phyloP scores from a whole-genome alignment of 345 rosid species.

The Diplotaxis tenuifolia region DNA sequence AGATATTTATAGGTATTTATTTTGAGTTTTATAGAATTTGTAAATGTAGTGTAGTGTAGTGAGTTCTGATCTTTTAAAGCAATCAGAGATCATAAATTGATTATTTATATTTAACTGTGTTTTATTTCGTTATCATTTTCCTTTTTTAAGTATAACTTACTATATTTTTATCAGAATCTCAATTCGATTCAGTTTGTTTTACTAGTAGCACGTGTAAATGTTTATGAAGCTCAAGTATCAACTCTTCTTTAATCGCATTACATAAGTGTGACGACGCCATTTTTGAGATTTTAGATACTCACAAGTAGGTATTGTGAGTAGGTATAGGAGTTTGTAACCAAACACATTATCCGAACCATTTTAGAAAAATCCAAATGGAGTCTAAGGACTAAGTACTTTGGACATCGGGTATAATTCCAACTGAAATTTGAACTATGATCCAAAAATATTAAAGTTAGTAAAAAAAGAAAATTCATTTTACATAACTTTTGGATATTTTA shows the following conservation, averaged over 20 bases:
- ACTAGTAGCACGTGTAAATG: not conserved
- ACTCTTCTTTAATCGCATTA: not conserved
- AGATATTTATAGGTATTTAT: not conserved
- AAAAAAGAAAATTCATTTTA: not conserved
- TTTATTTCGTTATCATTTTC: not conserved
- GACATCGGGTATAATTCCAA: not conserved
- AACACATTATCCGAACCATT: not conserved
- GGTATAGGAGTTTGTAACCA: not conserved
- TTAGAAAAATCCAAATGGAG: not conserved
- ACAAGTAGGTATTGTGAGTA: not conserved
- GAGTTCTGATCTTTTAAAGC: not conserved
- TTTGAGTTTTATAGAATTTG: not conserved
- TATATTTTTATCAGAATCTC: not conserved
- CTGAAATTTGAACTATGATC: not conserved
- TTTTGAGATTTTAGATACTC: not conserved
- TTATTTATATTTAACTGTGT: not conserved
- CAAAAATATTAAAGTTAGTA: not conserved
- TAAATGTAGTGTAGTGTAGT: not conserved
- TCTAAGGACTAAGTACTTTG: not conserved
- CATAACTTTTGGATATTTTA: not conserved
- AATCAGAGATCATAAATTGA: not conserved
- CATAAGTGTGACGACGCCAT: not conserved
- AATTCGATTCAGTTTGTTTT: not conserved
- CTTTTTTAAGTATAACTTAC: not conserved
- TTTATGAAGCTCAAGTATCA: not conserved